Percentiles rank a stretch among this genome's conserved stretches.
phyloP scores from a whole-genome alignment of 805 yeast genomes.

The Candida fluviatilis region DNA sequence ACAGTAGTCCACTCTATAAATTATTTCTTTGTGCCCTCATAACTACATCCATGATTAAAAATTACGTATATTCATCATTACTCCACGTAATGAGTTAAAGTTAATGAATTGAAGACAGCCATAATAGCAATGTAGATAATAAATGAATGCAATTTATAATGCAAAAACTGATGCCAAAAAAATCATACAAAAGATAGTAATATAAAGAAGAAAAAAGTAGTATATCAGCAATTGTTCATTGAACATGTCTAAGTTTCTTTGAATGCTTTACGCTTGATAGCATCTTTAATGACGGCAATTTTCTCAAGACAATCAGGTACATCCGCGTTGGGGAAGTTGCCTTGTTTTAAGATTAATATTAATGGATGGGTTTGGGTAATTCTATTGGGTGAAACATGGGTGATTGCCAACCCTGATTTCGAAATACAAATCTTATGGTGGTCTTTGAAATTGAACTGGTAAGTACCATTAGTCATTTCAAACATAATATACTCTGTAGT shows the following conservation, averaged over 20 bases:
- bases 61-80: background rate
- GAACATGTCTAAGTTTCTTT: conserved; percentile 5
- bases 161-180: background rate
- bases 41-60: no score
- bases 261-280: conserved; percentile 43
- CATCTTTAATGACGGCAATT: conserved; percentile 54
- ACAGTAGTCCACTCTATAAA: no score
- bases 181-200: background rate
- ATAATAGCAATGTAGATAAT: background rate
- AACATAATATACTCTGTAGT: conserved; percentile 82
- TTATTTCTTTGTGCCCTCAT: no score
- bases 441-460: conserved; percentile 93
- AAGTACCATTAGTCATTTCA: conserved; percentile 85
- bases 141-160: background rate
- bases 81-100: background rate
- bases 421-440: conserved; percentile 86
- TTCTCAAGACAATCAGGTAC: conserved; percentile 42
- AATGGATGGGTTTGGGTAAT: conserved; percentile 65
- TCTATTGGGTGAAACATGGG: conserved; percentile 77
- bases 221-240: background rate
- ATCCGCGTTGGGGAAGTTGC: conserved; percentile 35
- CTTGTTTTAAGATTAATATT: conserved; percentile 38
- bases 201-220: background rate
- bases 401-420: conserved; percentile 68
- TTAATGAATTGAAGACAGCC: background rate